These are phyloP conservation scores for Mycena rosella DNA, from an alignment of 768 basidiomycete genomes.

Conservation along the genomic window DNA sequence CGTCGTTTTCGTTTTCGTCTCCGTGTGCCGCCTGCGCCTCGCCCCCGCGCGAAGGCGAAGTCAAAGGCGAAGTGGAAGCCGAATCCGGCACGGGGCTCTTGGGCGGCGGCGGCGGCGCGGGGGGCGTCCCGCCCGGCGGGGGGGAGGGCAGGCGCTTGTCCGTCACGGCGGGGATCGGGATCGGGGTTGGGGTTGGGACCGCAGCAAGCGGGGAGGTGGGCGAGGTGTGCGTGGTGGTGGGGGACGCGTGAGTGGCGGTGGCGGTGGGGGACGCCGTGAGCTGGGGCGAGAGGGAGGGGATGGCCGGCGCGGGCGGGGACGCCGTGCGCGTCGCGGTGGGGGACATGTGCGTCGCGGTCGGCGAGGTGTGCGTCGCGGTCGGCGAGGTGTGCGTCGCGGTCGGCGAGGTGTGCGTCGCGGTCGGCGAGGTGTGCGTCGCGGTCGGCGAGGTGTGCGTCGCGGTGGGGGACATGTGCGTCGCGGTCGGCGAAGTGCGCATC, in stretches of 20 bases:
- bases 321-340: too few species aligned
- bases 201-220: not conserved
- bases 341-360: too few species aligned
- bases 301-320: too few species aligned
- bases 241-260: too few species aligned
- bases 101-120: not conserved
- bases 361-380: too few species aligned
- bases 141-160: not conserved
- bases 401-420: not conserved
- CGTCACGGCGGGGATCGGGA: not conserved
- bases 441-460: not conserved
- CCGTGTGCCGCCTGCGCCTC: not conserved
- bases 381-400: too few species aligned
- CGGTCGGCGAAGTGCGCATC: not conserved
- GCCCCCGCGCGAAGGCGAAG: too few species aligned
- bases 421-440: not conserved
- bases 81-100: not conserved
- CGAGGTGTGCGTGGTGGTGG: not conserved
- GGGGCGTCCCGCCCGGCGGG: not conserved
- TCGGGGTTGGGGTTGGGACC: not conserved
- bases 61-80: too few species aligned
- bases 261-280: too few species aligned
- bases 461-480: not conserved
- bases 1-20: not conserved
- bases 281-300: too few species aligned